Percentiles rank a stretch among this genome's conserved stretches.
phyloP scores from a whole-genome alignment of 192 early-diverging fungal genomes.

The Mortierella antarctica region DNA sequence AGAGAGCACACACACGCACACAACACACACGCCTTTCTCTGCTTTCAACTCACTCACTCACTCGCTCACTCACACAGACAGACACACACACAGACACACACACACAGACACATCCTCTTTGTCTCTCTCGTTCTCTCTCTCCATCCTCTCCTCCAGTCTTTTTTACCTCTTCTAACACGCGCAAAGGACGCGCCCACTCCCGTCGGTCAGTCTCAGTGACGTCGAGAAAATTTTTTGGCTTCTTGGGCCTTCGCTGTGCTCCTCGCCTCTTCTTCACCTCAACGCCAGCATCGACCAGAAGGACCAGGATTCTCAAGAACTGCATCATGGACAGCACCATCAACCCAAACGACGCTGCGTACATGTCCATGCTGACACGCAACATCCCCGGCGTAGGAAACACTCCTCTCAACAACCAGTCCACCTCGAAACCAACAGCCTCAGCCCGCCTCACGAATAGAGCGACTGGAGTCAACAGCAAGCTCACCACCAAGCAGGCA shows the following conservation, averaged over 20 bases:
- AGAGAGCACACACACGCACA: not conserved
- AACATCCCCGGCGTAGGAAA: conserved; percentile 42
- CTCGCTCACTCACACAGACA: not conserved
- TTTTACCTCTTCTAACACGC: not conserved
- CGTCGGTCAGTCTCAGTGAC: not conserved
- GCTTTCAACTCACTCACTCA: not conserved
- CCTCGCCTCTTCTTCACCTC: not conserved
- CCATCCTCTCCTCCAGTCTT: not conserved
- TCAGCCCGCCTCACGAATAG: not conserved
- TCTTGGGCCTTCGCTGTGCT: not conserved
- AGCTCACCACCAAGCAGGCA: not conserved
- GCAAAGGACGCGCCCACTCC: not conserved
- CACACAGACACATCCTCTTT: not conserved
- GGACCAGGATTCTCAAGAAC: not conserved
- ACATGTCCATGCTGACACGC: conserved; percentile 43
- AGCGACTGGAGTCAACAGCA: not conserved
- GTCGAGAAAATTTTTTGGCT: not conserved
- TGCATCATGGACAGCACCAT: conserved; percentile 12
- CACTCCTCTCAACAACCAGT: not conserved
- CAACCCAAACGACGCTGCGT: conserved; percentile 12
- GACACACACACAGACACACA: not conserved
- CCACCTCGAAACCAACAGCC: not conserved
- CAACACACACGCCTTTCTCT: not conserved
- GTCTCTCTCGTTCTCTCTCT: not conserved
- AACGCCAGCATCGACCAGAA: not conserved